A percentile compares a stretch with the other conserved stretches of the same genome.
Conservation (phyloP, 176 grass and related monocot species). For the Chrysopogon serrulatus region DNA sequence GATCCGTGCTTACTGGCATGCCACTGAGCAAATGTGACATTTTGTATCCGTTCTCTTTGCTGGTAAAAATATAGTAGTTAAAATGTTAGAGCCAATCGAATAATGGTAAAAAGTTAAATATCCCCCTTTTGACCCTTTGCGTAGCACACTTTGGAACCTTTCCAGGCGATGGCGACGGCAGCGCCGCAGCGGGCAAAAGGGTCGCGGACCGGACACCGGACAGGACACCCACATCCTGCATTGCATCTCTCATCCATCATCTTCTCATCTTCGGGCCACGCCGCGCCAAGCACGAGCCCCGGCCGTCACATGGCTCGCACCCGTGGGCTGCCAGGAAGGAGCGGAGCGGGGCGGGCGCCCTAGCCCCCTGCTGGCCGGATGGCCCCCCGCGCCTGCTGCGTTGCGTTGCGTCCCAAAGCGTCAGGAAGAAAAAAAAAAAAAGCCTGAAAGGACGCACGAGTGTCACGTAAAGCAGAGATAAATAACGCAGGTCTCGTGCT, state of each 20-base stretch:
- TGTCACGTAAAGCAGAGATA: neutral
- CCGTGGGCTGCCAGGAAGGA: neutral
- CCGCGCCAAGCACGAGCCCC: neutral
- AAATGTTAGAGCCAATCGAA: no score
- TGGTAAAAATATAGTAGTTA: no score
- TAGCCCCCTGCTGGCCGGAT: neutral
- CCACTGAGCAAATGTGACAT: no score
- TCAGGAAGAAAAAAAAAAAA: neutral
- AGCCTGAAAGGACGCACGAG: constrained; percentile 1
- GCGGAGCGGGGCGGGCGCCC: neutral
- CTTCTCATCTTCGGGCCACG: neutral
- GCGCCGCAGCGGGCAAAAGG: neutral
- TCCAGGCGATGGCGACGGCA: constrained; percentile 19
- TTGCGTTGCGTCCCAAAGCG: neutral
- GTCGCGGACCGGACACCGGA: neutral
- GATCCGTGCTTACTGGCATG: no score
- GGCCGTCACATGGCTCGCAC: constrained; percentile 21
- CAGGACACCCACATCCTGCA: neutral
- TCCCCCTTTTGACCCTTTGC: constrained; percentile 7
- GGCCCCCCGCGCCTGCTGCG: neutral
- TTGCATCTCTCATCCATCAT: neutral
- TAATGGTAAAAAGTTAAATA: no score
- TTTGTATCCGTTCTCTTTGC: no score
- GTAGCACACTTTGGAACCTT: neutral
- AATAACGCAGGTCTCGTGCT: neutral